Evolutionary conservation across 2,329 filamentous ascomycete genomes (phyloP), one percentile per base, ranked within the genome.

Genomic region (Microthyrium microscopicum): DNA sequence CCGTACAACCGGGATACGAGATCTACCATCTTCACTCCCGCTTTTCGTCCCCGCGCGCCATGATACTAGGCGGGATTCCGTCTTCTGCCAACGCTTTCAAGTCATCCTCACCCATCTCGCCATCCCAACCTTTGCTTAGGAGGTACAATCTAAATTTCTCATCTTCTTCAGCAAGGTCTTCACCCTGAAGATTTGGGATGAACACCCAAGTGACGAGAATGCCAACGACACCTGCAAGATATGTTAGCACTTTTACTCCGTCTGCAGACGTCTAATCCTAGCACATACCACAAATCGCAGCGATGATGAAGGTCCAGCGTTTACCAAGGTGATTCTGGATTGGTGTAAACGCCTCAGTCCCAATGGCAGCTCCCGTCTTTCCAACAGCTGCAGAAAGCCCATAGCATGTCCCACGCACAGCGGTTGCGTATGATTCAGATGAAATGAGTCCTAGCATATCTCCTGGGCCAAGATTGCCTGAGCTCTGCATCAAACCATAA

Each of bases 251-350:
- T n/a, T 25, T 25, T 25, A 8, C 22, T n/a, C 22, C 22, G 22
- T 25, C 22, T 8, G 8, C 22, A 25, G 22, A 25, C 8, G 8
- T n/a, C 22, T n/a, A 8, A 25, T n/a, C n/a, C n/a, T n/a, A n/a
- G n/a, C n/a, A 25, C 8, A 25, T n/a, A 25, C 22, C 22, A 25
- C 22, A 25, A 20, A 66, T 62, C 2, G 62, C 62, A 6, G 62
- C 62, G 32, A 66, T 58, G 38, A 67, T 64, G 31, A 66, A 66
- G 0, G 62, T 66, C 60, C 60, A 65, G 21, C 51, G 52, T 42
- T 64, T 61, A 0, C 62, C 61, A 1, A 65, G 47, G 25, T 57
- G 46, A 5, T 45, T 47, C 34, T 62, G 51, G 19, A 65, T 62
- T 0, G 61, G 62, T 4, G 54, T 61, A 32, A 67, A 66, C 0